These are phyloP conservation scores for Scutellaria barbata DNA, from an alignment of 257 asterid genomes.

Conservation along the genomic window DNA sequence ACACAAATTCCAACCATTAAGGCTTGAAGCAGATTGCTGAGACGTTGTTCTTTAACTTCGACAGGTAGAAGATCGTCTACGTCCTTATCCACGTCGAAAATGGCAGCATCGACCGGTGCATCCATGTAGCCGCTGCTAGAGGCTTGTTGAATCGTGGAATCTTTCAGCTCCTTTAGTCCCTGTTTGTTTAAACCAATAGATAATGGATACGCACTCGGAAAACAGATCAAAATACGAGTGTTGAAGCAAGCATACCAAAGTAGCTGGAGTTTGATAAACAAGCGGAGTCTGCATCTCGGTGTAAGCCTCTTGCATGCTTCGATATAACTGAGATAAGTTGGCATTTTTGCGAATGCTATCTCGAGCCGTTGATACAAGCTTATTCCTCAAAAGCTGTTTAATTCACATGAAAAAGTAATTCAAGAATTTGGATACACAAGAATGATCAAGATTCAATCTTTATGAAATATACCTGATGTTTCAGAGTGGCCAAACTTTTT, in stretches of 20 bases:
- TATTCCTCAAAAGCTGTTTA: constrained; percentile 84
- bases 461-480: constrained; percentile 73
- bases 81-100: constrained; percentile 89
- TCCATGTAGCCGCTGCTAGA: constrained; percentile 75
- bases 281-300: constrained; percentile 93
- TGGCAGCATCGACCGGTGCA: constrained; percentile 77
- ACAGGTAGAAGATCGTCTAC: constrained; percentile 88
- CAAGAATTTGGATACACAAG: not conserved
- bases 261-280: constrained; percentile 75
- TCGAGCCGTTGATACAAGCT: constrained; percentile 81
- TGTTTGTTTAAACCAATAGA: constrained; percentile 45
- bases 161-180: constrained; percentile 93
- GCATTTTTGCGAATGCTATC: constrained; percentile 67
- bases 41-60: constrained; percentile 94
- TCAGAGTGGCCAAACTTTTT: constrained; percentile 90
- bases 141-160: constrained; percentile 73
- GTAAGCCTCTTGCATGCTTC: constrained; percentile 85
- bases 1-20: constrained; percentile 81
- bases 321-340: constrained; percentile 75
- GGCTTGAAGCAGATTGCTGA: constrained; percentile 94
- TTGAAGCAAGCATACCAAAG: constrained; percentile 52
- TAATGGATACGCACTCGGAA: not conserved
- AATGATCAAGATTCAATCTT: not conserved
- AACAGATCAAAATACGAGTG: not conserved
- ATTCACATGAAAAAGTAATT: constrained; percentile 20